Evolutionary conservation across 805 yeast genomes (phyloP).

Genomic region (Lipomyces yamadae): DNA sequence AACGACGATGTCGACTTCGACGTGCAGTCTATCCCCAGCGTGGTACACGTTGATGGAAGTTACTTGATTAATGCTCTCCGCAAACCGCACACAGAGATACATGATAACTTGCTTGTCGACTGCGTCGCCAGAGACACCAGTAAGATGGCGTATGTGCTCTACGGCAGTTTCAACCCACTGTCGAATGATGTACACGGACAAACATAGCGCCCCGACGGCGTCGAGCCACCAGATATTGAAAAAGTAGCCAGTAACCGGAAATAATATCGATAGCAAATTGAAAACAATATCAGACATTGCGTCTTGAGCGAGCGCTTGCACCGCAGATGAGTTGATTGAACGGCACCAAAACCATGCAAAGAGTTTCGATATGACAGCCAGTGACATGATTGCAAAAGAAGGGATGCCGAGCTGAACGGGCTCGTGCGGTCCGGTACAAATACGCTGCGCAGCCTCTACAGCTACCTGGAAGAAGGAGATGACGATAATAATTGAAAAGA

Average conservation of each 20-base stretch:
- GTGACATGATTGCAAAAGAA: constrained; percentile 62
- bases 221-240: constrained; percentile 56
- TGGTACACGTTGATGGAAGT: constrained; percentile 65
- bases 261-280: constrained; percentile 63
- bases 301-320: constrained; percentile 81
- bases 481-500: constrained; percentile 72
- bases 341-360: constrained; percentile 69
- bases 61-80: constrained; percentile 59
- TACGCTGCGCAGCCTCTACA: constrained; percentile 59
- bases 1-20: constrained; percentile 65
- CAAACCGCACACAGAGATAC: constrained; percentile 62
- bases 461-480: constrained; percentile 75
- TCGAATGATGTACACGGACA: constrained; percentile 58
- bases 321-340: constrained; percentile 63
- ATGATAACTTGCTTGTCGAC: constrained; percentile 60
- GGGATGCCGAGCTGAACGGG: constrained; percentile 54
- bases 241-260: constrained; percentile 65
- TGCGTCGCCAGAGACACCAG: constrained; percentile 62
- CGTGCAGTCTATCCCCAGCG: constrained; percentile 66
- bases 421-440: constrained; percentile 46
- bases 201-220: constrained; percentile 61
- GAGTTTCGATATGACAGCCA: constrained; percentile 64
- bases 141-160: constrained; percentile 64
- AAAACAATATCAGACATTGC: constrained; percentile 78
- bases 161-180: constrained; percentile 60